Percentiles rank a stretch among this genome's conserved stretches.
These are phyloP conservation scores for Helenozyma baotianmanensis DNA, from an alignment of 805 yeast genomes.

Conservation along the genomic window DNA sequence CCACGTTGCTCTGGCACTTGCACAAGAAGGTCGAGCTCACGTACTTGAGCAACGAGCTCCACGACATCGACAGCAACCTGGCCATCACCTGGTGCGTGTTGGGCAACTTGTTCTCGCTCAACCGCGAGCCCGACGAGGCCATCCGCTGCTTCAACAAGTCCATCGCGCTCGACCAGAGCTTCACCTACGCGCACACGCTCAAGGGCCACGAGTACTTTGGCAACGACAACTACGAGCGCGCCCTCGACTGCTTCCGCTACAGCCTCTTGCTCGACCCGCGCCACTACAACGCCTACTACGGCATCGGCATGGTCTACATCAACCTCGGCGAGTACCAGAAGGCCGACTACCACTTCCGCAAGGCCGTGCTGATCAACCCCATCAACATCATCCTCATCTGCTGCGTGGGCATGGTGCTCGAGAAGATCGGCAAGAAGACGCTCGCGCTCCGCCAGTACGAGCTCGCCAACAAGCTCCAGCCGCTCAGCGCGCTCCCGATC, in stretches of 20 bases:
- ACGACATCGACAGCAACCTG: conserved; percentile 56
- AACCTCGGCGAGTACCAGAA: conserved; percentile 78
- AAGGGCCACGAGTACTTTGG: conserved; percentile 91
- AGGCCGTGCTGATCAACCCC: conserved; percentile 86
- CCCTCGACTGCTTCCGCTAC: conserved; percentile 73
- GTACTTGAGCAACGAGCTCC: conserved; percentile 75
- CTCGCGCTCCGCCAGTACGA: conserved; percentile 80
- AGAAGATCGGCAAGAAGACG: conserved; percentile 61
- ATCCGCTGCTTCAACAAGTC: conserved; percentile 83
- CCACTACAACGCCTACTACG: conserved; percentile 93
- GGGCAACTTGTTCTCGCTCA: conserved; percentile 83
- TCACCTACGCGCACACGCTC: conserved; percentile 85
- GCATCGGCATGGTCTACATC: conserved; percentile 89
- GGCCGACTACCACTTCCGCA: conserved; percentile 83
- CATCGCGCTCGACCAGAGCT: conserved; percentile 57
- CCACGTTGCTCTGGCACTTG: conserved; percentile 90
- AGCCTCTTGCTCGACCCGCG: conserved; percentile 74
- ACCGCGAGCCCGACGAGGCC: conserved; percentile 84
- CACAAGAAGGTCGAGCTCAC: conserved; percentile 76
- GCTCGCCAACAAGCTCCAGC: conserved; percentile 78
- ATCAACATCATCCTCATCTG: conserved; percentile 84
- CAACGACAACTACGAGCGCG: conserved; percentile 86
- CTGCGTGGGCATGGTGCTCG: conserved; percentile 91
- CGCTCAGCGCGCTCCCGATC: conserved; percentile 77
- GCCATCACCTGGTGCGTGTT: conserved; percentile 90